phyloP scores from a whole-genome alignment of 2,329 filamentous ascomycete genomes.

The Cordyceps fumosorosea region DNA sequence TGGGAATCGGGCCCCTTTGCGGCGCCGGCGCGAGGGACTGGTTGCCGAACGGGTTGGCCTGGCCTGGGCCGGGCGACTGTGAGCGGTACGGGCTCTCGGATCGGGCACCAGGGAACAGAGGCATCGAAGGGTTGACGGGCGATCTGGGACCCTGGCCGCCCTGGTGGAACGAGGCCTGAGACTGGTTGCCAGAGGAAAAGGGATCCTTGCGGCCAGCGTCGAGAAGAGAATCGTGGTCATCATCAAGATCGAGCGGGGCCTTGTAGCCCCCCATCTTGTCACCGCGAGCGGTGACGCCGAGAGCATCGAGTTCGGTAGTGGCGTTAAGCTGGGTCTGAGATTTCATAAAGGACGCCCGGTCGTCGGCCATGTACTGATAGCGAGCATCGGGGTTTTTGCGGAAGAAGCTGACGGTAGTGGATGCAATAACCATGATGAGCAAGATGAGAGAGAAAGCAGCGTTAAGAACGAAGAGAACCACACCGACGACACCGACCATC shows the following conservation, averaged over 20 bases:
- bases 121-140: constrained; percentile 36
- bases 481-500: constrained; percentile 81
- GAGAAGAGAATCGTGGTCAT: constrained; percentile 35
- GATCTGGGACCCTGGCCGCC: constrained; percentile 27
- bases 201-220: constrained; percentile 31
- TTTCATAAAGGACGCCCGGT: constrained; percentile 96
- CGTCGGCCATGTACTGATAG: constrained; percentile 95
- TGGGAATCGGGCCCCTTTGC: constrained; percentile 5
- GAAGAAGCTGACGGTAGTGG: constrained; percentile 62
- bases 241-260: constrained; percentile 32
- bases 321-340: constrained; percentile 72
- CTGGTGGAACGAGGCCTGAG: constrained; percentile 21
- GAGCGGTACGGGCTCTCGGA: constrained; percentile 30
- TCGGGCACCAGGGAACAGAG: constrained; percentile 33
- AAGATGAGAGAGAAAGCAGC: constrained; percentile 77
- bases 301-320: constrained; percentile 81
- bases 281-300: constrained; percentile 85
- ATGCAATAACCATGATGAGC: constrained; percentile 66
- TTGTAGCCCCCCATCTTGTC: constrained; percentile 55
- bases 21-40: constrained; percentile 14
- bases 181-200: constrained; percentile 27
- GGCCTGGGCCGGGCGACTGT: constrained; percentile 26
- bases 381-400: constrained; percentile 92
- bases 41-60: constrained; percentile 13
- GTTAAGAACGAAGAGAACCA: constrained; percentile 84